A percentile compares a stretch with the other conserved stretches of the same genome.
Evolutionary conservation across 305 asterid genomes (phyloP).

Genomic region (Fraxinus sp.): DNA sequence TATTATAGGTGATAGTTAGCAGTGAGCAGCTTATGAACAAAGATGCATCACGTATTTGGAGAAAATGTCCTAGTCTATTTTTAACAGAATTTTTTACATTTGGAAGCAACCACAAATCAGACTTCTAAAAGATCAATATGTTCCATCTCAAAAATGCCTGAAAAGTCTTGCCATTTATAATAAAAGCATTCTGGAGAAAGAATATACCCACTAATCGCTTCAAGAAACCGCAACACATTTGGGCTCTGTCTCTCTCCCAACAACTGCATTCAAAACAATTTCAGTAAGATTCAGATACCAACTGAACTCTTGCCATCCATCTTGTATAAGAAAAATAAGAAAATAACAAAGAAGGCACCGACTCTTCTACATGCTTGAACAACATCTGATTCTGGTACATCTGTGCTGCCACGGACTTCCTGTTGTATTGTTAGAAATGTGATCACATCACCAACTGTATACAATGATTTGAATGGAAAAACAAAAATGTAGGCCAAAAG

Average conservation of each 20-base stretch:
- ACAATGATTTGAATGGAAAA: slow-evolving; percentile 6
- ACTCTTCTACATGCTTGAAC: slow-evolving; percentile 93
- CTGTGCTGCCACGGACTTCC: slow-evolving; percentile 81
- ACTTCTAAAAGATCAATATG: neutral
- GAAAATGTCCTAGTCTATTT: neutral
- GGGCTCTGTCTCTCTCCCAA: slow-evolving; percentile 91
- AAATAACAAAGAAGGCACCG: slow-evolving; percentile 30
- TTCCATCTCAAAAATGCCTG: neutral
- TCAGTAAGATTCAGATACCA: slow-evolving; percentile 16
- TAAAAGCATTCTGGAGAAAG: slow-evolving; percentile 14
- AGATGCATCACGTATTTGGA: neutral
- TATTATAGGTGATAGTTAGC: neutral
- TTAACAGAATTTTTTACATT: neutral
- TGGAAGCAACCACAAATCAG: neutral
- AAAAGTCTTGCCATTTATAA: slow-evolving; percentile 2
- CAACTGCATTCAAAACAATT: slow-evolving; percentile 56
- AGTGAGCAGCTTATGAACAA: neutral
- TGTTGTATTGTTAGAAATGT: slow-evolving; percentile 30
- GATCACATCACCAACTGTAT: slow-evolving; percentile 21
- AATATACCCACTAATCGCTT: slow-evolving; percentile 79
- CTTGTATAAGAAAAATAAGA: slow-evolving; percentile 12
- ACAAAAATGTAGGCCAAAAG: slow-evolving; percentile 16
- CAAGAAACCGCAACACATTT: slow-evolving; percentile 79
- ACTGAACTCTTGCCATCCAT: neutral
- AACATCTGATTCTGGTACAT: slow-evolving; percentile 76